Conservation (phyloP, 116 monocot genomes). For the Trichopus zeylanicus region DNA sequence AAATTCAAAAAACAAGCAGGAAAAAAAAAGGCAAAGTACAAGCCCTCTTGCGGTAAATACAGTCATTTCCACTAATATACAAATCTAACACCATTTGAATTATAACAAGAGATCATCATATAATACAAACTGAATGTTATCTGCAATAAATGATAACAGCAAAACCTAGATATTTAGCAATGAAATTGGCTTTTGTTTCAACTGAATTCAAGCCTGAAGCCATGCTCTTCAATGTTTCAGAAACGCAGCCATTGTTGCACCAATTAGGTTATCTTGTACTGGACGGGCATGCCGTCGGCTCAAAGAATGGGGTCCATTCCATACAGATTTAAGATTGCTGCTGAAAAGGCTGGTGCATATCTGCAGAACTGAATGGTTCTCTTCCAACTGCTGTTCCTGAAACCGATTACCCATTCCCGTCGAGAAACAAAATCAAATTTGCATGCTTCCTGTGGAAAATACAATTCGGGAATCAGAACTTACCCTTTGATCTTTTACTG, state of each 20-base stretch:
- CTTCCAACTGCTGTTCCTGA: slow-evolving; percentile 35
- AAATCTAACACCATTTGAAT: too few relatives aligned
- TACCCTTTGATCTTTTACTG: slow-evolving; percentile 15
- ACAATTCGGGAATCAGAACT: slow-evolving; percentile 1
- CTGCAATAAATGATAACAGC: too few relatives aligned
- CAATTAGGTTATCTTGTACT: slow-evolving; percentile 33
- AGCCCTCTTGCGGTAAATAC: too few relatives aligned
- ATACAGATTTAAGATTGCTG: slow-evolving; percentile 24
- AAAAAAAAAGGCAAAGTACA: too few relatives aligned
- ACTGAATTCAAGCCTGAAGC: too few relatives aligned
- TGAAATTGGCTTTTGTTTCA: too few relatives aligned
- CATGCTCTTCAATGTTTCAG: slow-evolving; percentile 22
- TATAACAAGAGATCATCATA: too few relatives aligned
- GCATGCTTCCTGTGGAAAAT: too few relatives aligned
- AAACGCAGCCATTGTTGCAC: slow-evolving; percentile 34
- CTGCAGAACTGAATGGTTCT: slow-evolving; percentile 49
- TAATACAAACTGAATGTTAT: too few relatives aligned
- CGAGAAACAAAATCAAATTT: not conserved
- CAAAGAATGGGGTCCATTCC: slow-evolving; percentile 53
- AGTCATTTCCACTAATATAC: too few relatives aligned
- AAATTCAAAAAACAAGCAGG: too few relatives aligned
- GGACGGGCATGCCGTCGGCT: slow-evolving; percentile 5
- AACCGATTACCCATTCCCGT: not conserved
- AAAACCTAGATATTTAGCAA: too few relatives aligned
- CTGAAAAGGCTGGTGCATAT: slow-evolving; percentile 57